A percentile compares a stretch with the other conserved stretches of the same genome.
phyloP scores from a whole-genome alignment of 1,284 basidiomycete genomes.

The Cryptococcus jaspeensis region DNA sequence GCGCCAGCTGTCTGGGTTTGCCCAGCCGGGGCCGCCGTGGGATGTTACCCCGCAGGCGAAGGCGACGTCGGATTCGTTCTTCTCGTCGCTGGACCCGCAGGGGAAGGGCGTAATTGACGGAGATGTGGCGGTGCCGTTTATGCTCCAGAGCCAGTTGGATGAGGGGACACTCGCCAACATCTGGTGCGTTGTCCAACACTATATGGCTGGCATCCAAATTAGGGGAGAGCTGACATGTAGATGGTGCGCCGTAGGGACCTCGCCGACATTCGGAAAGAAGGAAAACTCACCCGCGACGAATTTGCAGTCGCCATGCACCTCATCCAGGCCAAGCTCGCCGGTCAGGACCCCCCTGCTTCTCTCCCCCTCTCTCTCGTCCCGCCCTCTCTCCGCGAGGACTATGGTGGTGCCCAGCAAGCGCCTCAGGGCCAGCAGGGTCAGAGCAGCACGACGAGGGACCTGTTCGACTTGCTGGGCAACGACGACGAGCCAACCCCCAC shows the following conservation, averaged over 20 bases:
- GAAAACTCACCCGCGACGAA: conserved; percentile 82
- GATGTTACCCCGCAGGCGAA: conserved; percentile 84
- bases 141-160: conserved; percentile 85
- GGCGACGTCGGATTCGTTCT: conserved; percentile 74
- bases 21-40: conserved; percentile 59
- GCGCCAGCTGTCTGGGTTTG: conserved; percentile 19
- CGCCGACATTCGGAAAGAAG: conserved; percentile 85
- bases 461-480: conserved; percentile 48
- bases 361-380: conserved; percentile 78
- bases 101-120: conserved; percentile 84
- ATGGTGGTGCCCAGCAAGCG: conserved; percentile 23
- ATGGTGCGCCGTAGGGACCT: conserved; percentile 68
- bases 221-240: conserved; percentile 5
- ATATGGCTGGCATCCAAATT: no score
- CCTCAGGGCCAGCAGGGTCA: conserved; percentile 14
- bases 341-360: conserved; percentile 72
- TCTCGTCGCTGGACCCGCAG: conserved; percentile 75
- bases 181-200: conserved; percentile 63
- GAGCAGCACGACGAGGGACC: conserved; percentile 39
- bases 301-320: conserved; percentile 97
- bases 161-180: conserved; percentile 83
- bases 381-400: conserved; percentile 54
- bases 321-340: conserved; percentile 82
- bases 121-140: conserved; percentile 91
- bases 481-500: conserved; percentile 35